Conservation (phyloP, 2,329 filamentous ascomycete genomes). For the Spiromastix sp. region DNA sequence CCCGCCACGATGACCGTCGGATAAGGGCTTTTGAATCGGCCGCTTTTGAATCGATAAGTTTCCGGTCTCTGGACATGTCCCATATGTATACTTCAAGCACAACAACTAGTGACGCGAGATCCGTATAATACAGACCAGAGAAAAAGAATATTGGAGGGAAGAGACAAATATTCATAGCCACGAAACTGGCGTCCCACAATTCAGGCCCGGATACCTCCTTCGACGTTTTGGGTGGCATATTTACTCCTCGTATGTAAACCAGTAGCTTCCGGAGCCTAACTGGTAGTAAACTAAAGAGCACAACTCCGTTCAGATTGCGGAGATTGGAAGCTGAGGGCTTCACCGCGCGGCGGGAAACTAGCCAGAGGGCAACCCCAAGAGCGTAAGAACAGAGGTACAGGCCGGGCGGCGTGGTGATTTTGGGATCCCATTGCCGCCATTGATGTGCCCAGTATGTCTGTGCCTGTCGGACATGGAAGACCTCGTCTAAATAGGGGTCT, state of each 20-base stretch:
- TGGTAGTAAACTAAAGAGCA: constrained; percentile 29
- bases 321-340: constrained; percentile 24
- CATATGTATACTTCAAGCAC: constrained; percentile 60
- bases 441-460: constrained; percentile 71
- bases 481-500: constrained; percentile 48
- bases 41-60: constrained; percentile 8
- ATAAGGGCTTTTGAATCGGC: background rate
- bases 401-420: constrained; percentile 92
- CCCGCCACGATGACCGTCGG: constrained; percentile 11
- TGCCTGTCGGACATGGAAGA: constrained; percentile 70
- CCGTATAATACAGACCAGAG: constrained; percentile 88
- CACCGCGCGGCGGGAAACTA: constrained; percentile 20
- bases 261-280: constrained; percentile 44
- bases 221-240: constrained; percentile 10
- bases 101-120: constrained; percentile 67
- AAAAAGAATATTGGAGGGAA: constrained; percentile 96
- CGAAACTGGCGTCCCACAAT: constrained; percentile 13
- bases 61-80: constrained; percentile 28
- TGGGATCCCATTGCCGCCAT: constrained; percentile 80
- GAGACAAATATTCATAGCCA: constrained; percentile 65
- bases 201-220: constrained; percentile 9
- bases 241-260: constrained; percentile 32
- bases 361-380: constrained; percentile 15
- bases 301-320: constrained; percentile 28
- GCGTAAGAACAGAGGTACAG: constrained; percentile 53